phyloP scores from a whole-genome alignment of 208 protist species.

The Novymonas esmeraldas region DNA sequence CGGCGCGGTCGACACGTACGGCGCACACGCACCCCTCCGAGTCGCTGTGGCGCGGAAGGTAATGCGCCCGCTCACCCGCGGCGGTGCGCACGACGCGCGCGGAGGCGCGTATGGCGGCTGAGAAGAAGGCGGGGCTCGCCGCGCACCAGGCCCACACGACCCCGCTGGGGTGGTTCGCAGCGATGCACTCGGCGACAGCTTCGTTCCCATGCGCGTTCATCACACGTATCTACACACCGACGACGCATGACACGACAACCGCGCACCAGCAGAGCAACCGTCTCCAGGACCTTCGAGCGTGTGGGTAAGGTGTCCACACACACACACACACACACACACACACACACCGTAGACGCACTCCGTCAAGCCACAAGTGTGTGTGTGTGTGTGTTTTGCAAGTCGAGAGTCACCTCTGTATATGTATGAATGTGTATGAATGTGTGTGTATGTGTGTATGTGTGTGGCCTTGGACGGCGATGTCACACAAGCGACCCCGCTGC shows the following conservation, averaged over 20 bases:
- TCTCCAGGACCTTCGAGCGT: too few species aligned
- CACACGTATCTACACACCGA: neutral
- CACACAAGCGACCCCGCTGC: too few species aligned
- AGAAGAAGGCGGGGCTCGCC: neutral
- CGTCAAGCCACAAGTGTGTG: neutral
- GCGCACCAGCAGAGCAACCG: too few species aligned
- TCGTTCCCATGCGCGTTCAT: slow-evolving; percentile 14
- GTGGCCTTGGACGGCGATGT: too few species aligned
- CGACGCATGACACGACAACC: neutral
- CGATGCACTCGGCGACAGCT: slow-evolving; percentile 13
- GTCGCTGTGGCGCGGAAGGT: slow-evolving; percentile 4
- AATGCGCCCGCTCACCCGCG: neutral
- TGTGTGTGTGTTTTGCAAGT: too few species aligned
- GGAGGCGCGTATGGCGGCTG: slow-evolving; percentile 4
- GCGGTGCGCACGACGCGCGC: neutral
- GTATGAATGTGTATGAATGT: too few species aligned
- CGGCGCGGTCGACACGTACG: slow-evolving; percentile 11
- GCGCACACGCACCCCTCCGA: slow-evolving; percentile 6
- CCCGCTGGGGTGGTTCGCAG: neutral
- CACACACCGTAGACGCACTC: neutral
- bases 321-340: slow-evolving; percentile 10
- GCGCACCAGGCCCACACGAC: slow-evolving; percentile 18
- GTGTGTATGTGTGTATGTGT: too few species aligned
- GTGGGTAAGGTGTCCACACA: too few species aligned
- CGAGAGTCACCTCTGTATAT: too few species aligned